Evolutionary conservation across 1,284 basidiomycete species (phyloP).

Genomic region (Athelia psychrophila): DNA sequence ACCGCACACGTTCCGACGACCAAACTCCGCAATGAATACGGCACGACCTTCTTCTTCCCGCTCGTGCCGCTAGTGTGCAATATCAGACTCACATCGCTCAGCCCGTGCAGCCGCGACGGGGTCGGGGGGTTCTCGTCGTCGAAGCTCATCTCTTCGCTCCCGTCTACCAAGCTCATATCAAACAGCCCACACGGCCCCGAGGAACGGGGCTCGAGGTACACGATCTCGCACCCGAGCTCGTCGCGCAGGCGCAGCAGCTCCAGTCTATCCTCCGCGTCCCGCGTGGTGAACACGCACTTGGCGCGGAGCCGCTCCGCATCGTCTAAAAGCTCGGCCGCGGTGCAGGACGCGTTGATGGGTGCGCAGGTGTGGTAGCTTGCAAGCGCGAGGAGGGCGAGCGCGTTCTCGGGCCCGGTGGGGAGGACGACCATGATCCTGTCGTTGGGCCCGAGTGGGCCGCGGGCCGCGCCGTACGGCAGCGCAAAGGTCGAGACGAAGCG

Average conservation of each 20-base stretch:
- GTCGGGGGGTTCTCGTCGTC: constrained; percentile 9
- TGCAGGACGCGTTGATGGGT: constrained; percentile 42
- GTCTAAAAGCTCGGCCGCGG: constrained; percentile 36
- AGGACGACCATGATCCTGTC: constrained; percentile 41
- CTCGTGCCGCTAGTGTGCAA: constrained; percentile 68
- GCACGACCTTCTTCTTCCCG: constrained; percentile 58
- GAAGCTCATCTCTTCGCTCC: constrained; percentile 2
- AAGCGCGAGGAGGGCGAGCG: constrained; percentile 37
- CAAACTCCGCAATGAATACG: constrained; percentile 56
- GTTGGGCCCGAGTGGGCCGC: constrained; percentile 30
- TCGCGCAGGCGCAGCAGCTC: constrained; percentile 28
- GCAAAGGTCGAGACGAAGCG: constrained; percentile 34
- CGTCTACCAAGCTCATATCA: constrained; percentile 31
- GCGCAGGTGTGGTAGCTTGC: constrained; percentile 40
- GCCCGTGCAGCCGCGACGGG: constrained; percentile 30
- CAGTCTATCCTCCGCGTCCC: constrained; percentile 33
- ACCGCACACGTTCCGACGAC: constrained; percentile 60
- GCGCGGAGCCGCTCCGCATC: constrained; percentile 35
- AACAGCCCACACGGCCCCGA: constrained; percentile 38
- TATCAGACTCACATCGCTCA: constrained; percentile 52
- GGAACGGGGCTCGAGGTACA: constrained; percentile 29
- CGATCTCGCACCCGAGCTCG: constrained; percentile 33
- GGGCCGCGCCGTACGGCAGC: constrained; percentile 29
- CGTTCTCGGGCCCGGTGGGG: constrained; percentile 44
- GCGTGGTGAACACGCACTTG: constrained; percentile 36